Base-by-base conservation (phyloP, 192 early-diverging fungal species). In the Coemansia sp. region DNA sequence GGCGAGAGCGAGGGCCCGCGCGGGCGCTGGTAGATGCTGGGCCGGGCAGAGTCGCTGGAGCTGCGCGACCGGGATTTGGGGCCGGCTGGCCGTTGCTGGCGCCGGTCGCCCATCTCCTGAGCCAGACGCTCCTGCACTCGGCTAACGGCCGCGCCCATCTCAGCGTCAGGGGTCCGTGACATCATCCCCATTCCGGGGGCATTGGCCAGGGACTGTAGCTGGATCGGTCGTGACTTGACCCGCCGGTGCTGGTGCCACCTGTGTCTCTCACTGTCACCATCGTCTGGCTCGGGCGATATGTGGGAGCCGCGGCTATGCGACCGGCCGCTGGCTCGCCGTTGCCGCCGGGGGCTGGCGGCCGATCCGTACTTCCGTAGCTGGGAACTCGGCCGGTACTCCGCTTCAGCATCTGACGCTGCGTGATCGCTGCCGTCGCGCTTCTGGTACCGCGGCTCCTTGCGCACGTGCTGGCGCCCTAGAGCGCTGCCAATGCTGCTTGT, bases 1-100 rank as follows among this genome's bases (percentile, higher is more conserved):
- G 68, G 57, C 7, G 68, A 64, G 1, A 65, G 49, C 14, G 68
- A 72, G 8, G 56, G 56, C 1, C 57, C 53, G 9, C 62, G 68
- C 18, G 56, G 41, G 16, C 40, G 43, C 39, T n/a, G 41, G 10
- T 25, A 17, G 31, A 13, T 16, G 1, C 28, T n/a, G 13, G 9
- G 45, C 23, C 21, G 32, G 5, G 21, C 29, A 17, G 28, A 18
- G 14, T 51, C 39, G 32, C 16, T 38, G 4, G 50, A 39, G 22
- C 39, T 38, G 10, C 45, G 55, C 31, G 40, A 41, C 7, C 21
- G 38, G 16, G 6, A 7, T 21, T 41, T 45, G 30, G 33, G 10
- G 13, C 17, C 46, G 2, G 47, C 23, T 8, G 45, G 18, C 11
- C 33, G 21, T 1, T 39, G 42, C 4, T 38, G 27, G 9, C 65